Evolutionary conservation across 208 protist species (phyloP).

Genomic region (Leptomonas pyrrhocoris): DNA sequence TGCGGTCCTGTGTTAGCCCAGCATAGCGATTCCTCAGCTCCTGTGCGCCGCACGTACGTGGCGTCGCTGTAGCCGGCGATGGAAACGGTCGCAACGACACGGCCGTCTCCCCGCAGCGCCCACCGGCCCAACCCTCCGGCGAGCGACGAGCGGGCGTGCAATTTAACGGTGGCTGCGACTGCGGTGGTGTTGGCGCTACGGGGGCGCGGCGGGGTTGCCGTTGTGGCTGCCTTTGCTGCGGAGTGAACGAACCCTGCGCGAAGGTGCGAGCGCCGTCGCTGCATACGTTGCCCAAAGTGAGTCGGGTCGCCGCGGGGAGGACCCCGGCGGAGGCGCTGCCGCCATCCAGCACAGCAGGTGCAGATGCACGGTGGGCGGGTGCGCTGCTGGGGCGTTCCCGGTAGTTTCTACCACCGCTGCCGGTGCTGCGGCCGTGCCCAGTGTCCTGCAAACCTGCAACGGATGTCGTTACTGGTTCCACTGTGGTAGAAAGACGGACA

Average conservation of each 20-base stretch:
- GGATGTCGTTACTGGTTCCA: neutral
- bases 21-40: neutral
- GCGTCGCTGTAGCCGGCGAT: neutral
- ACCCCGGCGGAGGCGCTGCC: constrained; percentile 4
- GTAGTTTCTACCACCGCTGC: neutral
- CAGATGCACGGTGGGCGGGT: neutral
- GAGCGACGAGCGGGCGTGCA: neutral
- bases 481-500: neutral
- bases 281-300: neutral
- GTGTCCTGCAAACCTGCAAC: neutral
- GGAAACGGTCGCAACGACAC: neutral
- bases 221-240: neutral
- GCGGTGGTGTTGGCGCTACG: neutral
- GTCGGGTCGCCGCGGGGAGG: constrained; percentile 1
- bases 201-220: neutral
- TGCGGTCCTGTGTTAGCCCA: neutral
- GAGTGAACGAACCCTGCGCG: neutral
- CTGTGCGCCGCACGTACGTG: neutral
- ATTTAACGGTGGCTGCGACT: no score
- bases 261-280: neutral
- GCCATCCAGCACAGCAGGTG: neutral
- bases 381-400: constrained; percentile 17
- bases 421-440: neutral
- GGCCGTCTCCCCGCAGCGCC: neutral
- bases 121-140: neutral